Conservation (phyloP, 2,329 filamentous ascomycete species). For the Fulvia fulva region DNA sequence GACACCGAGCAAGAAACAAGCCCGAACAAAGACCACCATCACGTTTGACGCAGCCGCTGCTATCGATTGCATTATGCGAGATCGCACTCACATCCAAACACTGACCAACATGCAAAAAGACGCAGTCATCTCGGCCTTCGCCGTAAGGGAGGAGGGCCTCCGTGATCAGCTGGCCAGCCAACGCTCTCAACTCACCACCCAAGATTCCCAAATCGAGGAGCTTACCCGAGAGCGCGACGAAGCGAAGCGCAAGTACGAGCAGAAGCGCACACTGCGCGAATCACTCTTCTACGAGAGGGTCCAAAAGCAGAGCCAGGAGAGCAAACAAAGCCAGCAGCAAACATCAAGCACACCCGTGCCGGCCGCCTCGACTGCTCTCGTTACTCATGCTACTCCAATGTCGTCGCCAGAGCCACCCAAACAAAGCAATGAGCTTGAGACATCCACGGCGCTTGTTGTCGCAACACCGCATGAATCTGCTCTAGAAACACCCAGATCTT, state of each 20-base stretch:
- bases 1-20: not conserved
- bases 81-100: conserved; percentile 8
- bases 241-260: not conserved
- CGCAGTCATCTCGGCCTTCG: conserved; percentile 13
- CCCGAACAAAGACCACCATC: not conserved
- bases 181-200: not conserved
- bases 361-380: not conserved
- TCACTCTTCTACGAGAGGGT: conserved; percentile 1
- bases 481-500: conserved; percentile 4
- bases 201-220: not conserved
- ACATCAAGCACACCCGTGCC: not conserved
- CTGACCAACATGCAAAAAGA: conserved; percentile 18
- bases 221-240: conserved; percentile 4
- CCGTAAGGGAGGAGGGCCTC: conserved; percentile 4
- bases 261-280: conserved; percentile 3
- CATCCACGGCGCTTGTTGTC: not conserved
- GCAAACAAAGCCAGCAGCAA: conserved; percentile 2
- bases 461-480: not conserved
- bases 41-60: conserved; percentile 2
- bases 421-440: not conserved
- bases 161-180: conserved; percentile 2
- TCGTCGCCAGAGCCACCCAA: not conserved
- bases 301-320: not conserved
- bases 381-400: not conserved
- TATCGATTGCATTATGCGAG: conserved; percentile 3